Conservation (phyloP, 2,329 filamentous ascomycete species). For the Bipolaris bicolor region DNA sequence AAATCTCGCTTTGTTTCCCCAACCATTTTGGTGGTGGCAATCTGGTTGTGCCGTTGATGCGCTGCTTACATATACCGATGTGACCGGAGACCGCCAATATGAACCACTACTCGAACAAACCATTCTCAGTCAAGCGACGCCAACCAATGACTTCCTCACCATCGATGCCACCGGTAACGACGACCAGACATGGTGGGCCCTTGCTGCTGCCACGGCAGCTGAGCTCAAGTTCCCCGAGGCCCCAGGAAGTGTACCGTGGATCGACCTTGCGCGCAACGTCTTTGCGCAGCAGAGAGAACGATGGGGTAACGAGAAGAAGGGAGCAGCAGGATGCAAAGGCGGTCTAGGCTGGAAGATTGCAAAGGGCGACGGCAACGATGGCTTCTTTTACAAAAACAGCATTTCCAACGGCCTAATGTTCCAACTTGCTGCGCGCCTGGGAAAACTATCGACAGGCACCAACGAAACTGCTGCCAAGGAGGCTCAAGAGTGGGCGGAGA, state of each 20-base stretch:
- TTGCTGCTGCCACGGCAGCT: slow-evolving; percentile 69
- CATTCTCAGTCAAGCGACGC: slow-evolving; percentile 32
- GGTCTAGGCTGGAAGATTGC: slow-evolving; percentile 78
- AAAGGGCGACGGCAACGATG: slow-evolving; percentile 65
- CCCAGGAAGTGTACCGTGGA: slow-evolving; percentile 59
- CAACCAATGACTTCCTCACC: slow-evolving; percentile 49
- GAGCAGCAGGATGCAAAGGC: slow-evolving; percentile 67
- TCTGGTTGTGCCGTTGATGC: slow-evolving; percentile 36
- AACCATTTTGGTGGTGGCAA: slow-evolving; percentile 41
- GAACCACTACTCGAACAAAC: slow-evolving; percentile 40
- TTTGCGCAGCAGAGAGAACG: slow-evolving; percentile 72
- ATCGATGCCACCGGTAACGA: slow-evolving; percentile 64
- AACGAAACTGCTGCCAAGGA: slow-evolving; percentile 58
- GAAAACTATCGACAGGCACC: slow-evolving; percentile 71
- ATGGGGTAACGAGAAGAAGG: slow-evolving; percentile 56
- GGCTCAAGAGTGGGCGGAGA: slow-evolving; percentile 61
- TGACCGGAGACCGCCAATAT: slow-evolving; percentile 51
- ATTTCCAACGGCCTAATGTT: slow-evolving; percentile 81
- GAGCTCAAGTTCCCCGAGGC: slow-evolving; percentile 66
- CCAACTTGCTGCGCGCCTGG: slow-evolving; percentile 65
- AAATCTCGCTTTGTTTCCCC: slow-evolving; percentile 26
- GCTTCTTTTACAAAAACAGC: slow-evolving; percentile 80
- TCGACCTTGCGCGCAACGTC: slow-evolving; percentile 69
- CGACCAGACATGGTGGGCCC: slow-evolving; percentile 75
- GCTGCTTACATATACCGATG: slow-evolving; percentile 49